These are phyloP conservation scores for Oropetium thomaeum DNA, from an alignment of 176 grass and related monocot species.

Conservation along the genomic window DNA sequence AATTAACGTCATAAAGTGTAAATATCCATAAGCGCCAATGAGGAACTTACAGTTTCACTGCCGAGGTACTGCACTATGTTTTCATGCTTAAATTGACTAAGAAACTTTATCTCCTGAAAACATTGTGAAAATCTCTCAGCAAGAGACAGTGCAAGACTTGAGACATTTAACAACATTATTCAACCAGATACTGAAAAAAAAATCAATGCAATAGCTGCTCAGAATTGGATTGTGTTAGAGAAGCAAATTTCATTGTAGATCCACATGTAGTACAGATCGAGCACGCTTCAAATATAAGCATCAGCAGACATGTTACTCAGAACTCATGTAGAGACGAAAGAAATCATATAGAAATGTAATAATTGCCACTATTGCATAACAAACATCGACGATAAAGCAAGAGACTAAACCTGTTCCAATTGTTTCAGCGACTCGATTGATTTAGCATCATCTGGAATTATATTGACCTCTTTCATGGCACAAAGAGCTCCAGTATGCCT, in stretches of 20 bases:
- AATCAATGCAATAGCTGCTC: background rate
- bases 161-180: conserved; percentile 1
- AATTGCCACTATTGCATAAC: conserved; percentile 11
- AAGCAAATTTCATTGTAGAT: background rate
- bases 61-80: conserved; percentile 99
- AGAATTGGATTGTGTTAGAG: conserved; percentile 4
- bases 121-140: conserved; percentile 32
- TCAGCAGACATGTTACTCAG: background rate
- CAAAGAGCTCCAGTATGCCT: conserved; percentile 93
- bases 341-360: background rate
- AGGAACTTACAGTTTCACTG: conserved; percentile 82
- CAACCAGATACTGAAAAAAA: background rate
- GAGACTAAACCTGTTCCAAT: conserved; percentile 69
- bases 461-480: conserved; percentile 98
- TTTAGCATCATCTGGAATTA: conserved; percentile 91
- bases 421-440: conserved; percentile 87
- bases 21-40: background rate
- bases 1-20: conserved; percentile 20
- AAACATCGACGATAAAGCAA: conserved; percentile 2
- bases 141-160: conserved; percentile 9
- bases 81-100: conserved; percentile 97
- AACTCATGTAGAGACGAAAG: background rate
- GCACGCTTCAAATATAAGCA: conserved; percentile 1
- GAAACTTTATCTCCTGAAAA: conserved; percentile 95
- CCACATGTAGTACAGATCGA: background rate